Evolutionary conservation across 225 moss, liverwort and hornwort genomes (phyloP), one percentile per base, ranked within the genome.

Genomic region (Straminergon stramineum): DNA sequence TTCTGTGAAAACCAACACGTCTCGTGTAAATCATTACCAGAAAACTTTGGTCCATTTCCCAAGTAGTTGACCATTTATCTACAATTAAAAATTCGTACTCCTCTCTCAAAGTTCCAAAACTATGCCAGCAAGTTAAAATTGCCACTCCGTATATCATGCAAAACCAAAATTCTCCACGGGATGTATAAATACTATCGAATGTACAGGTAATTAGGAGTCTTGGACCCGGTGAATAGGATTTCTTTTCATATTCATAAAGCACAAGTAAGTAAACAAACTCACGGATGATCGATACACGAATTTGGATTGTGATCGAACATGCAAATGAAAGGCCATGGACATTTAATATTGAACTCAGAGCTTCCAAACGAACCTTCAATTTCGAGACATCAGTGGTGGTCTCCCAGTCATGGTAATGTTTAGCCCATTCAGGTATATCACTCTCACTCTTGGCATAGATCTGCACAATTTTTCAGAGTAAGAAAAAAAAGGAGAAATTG

Each of bases 331-430:
- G 22, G 85, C 31, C 71, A 57, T 51, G 48, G 45, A 32, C 34
- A 60, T 64, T 63, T 39, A 22, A 37, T 48, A 22, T 17, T 55
- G 30, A 80, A 57, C 15, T 37, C 70, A 73, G 79, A 63, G 71
- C 32, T 34, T 37, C 67, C 24, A 53, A 43, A 73, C 57, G 31
- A 65, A 89, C 89, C 89, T 89, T 89, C 79, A 84, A 28, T 57
- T 89, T 87, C 14, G 91, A 86, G 88, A 89, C 75, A 62, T 89
- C 82, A 21, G 91, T 86, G 70, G 70, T n/a, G 61, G 69, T 15
- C 30, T 83, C 21, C 89, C 91, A 82, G 86, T 56, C 37, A 78
- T 78, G 89, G 63, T 52, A 9, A 35, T 13, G 86, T 58, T 43
- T 76, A 15, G 70, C 86, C 91, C 91, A 86, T 7, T 48, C 78